phyloP scores from a whole-genome alignment of 768 basidiomycete genomes.

The Phylloporus sp. region DNA sequence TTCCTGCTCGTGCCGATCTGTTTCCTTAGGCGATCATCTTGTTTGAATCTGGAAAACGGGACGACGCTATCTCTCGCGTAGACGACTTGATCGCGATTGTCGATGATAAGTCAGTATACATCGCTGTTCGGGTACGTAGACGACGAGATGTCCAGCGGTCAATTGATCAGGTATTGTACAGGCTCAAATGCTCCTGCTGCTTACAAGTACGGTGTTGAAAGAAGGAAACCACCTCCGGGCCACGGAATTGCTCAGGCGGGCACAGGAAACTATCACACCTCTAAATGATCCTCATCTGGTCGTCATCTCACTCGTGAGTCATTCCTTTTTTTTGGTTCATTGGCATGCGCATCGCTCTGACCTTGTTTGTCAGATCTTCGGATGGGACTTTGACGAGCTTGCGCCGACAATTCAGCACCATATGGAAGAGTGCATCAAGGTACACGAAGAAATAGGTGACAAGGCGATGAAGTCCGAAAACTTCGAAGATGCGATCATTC shows the following conservation, averaged over 20 bases:
- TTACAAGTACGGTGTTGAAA: not conserved
- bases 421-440: not conserved
- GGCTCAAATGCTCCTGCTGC: conserved; percentile 5
- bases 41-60: conserved; percentile 5
- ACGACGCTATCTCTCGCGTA: conserved; percentile 7
- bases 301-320: conserved; percentile 8
- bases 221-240: not conserved
- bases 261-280: not conserved
- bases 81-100: not conserved
- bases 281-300: not conserved
- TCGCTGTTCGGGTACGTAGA: conserved; percentile 3
- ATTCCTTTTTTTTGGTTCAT: accelerated
- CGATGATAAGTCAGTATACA: not conserved
- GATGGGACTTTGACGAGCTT: conserved; percentile 4
- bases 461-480: not conserved
- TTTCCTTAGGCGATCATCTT: conserved; percentile 1
- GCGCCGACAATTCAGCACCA: not conserved
- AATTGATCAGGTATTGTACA: not conserved
- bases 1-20: accelerated
- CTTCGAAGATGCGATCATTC: not conserved
- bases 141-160: accelerated
- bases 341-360: not conserved
- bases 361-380: conserved; percentile 1
- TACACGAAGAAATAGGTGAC: not conserved
- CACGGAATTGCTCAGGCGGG: not conserved